Conservation (phyloP, 176 grass and related monocot genomes). For the Hsuehochloa calcarea region DNA sequence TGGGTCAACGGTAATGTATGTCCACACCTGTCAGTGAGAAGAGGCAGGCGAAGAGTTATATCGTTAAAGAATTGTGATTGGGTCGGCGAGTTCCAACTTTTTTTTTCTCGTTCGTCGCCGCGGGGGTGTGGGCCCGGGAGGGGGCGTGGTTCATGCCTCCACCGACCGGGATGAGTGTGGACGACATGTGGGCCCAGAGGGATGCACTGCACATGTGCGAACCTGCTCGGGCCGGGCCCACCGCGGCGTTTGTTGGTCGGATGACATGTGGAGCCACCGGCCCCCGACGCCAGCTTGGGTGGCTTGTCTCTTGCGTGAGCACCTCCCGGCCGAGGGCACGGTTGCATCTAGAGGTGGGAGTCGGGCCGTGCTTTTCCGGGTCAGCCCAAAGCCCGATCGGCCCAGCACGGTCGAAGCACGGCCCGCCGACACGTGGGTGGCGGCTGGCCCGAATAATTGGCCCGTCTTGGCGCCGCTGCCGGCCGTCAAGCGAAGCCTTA, state of each 20-base stretch:
- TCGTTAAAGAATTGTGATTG: not conserved
- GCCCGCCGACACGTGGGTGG: too few relatives aligned
- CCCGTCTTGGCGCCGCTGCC: too few relatives aligned
- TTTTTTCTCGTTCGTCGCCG: not conserved
- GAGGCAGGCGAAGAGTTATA: too few relatives aligned
- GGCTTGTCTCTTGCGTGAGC: not conserved
- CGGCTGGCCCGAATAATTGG: too few relatives aligned
- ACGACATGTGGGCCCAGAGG: not conserved
- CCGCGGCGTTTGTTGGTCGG: not conserved
- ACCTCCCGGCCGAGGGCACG: too few relatives aligned
- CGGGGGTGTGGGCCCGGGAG: not conserved
- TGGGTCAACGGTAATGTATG: rapidly evolving
- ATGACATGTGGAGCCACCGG: not conserved
- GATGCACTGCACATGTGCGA: not conserved
- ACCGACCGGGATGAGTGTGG: not conserved
- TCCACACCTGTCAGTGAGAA: not conserved
- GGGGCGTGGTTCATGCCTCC: conserved; percentile 39
- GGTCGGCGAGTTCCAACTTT: not conserved
- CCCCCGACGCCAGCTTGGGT: not conserved
- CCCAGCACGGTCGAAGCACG: too few relatives aligned
- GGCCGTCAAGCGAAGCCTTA: too few relatives aligned
- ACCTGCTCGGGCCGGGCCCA: not conserved
- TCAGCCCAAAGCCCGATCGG: too few relatives aligned
- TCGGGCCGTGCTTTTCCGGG: too few relatives aligned
- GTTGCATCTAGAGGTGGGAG: too few relatives aligned